These are phyloP conservation scores for Mayamaea pseudoterrestris DNA, from an alignment of 108 stramenopile species.

Conservation along the genomic window DNA sequence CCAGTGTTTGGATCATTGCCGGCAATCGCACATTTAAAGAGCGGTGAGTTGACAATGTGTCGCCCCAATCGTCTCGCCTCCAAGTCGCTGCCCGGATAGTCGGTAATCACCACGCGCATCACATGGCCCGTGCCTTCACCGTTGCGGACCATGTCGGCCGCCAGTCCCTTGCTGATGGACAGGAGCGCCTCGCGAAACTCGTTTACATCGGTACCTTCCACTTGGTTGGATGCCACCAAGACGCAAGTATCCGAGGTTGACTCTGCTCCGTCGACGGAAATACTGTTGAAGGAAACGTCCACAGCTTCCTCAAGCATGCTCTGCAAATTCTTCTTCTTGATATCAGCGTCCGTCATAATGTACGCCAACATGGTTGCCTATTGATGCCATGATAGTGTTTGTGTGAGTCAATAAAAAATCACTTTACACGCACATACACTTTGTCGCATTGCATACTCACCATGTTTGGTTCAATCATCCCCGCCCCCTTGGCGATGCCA, in stretches of 20 bases:
- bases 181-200: slow-evolving; percentile 76
- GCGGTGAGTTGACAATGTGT: slow-evolving; percentile 87
- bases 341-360: slow-evolving; percentile 85
- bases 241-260: slow-evolving; percentile 89
- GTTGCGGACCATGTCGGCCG: slow-evolving; percentile 93
- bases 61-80: slow-evolving; percentile 83
- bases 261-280: slow-evolving; percentile 94
- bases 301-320: slow-evolving; percentile 49
- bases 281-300: slow-evolving; percentile 85
- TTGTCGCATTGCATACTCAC: no score
- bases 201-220: slow-evolving; percentile 29
- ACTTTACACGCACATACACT: slow-evolving; percentile 9
- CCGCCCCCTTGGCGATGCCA: slow-evolving; percentile 93
- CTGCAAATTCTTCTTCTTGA: slow-evolving; percentile 58
- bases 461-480: slow-evolving; percentile 97
- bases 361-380: no score
- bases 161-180: slow-evolving; percentile 66
- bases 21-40: slow-evolving; percentile 93
- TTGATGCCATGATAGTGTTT: slow-evolving; percentile 96
- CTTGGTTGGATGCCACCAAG: slow-evolving; percentile 70
- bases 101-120: slow-evolving; percentile 73
- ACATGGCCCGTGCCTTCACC: slow-evolving; percentile 98
- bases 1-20: slow-evolving; percentile 99
- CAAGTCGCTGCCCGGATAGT: slow-evolving; percentile 69
- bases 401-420: slow-evolving; percentile 78